Evolutionary conservation across 768 basidiomycete genomes (phyloP).

Genomic region (Lactarius quietus): DNA sequence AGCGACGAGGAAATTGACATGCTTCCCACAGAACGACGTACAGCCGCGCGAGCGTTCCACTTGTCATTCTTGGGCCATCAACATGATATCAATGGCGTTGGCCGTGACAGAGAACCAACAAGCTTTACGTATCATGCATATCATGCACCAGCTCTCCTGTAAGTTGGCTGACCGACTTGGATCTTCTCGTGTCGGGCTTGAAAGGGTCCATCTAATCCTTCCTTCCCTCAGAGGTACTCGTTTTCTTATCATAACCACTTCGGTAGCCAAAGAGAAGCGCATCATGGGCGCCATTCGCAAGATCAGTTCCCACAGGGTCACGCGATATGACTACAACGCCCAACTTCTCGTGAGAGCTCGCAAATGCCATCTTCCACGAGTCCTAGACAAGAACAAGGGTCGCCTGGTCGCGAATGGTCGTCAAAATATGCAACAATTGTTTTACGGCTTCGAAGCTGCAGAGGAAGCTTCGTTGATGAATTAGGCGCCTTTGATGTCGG

Average conservation of each 20-base stretch:
- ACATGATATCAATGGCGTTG: conserved; percentile 62
- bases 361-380: conserved; percentile 36
- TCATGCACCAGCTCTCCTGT: conserved; percentile 65
- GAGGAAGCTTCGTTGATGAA: not conserved
- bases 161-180: conserved; percentile 32
- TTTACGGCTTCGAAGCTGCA: not conserved
- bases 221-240: conserved; percentile 47
- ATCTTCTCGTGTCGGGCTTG: conserved; percentile 4
- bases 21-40: not conserved
- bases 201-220: not conserved
- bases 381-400: conserved; percentile 56
- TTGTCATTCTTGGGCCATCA: conserved; percentile 63
- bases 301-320: conserved; percentile 30
- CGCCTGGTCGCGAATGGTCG: conserved; percentile 61
- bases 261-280: conserved; percentile 61
- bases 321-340: not conserved
- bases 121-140: conserved; percentile 63
- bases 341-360: conserved; percentile 5
- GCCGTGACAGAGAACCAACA: conserved; percentile 70
- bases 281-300: conserved; percentile 72
- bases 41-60: conserved; percentile 64
- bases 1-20: not conserved
- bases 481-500: not conserved
- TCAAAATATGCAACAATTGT: conserved; percentile 69
- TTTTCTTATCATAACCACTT: conserved; percentile 59